Evolutionary conservation across 116 monocot genomes (phyloP).

Genomic region (Zostera marina): DNA sequence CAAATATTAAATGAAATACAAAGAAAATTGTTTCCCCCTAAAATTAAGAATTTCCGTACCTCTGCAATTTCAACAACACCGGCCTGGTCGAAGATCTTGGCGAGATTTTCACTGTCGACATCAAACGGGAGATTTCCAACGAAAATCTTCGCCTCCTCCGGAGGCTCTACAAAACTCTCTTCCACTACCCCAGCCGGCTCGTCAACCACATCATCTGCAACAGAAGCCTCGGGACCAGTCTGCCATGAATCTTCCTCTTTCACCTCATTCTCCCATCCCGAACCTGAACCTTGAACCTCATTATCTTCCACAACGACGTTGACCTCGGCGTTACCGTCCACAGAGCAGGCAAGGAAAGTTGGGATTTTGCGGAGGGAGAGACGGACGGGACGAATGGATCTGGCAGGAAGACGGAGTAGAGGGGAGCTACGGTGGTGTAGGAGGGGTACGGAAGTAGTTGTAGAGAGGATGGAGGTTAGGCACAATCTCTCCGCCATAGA

Average conservation of each 20-base stretch:
- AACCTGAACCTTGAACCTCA: neutral
- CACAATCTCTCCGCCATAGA: conserved; percentile 1
- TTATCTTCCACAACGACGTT: neutral
- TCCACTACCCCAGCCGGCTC: neutral
- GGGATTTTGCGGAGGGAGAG: conserved; percentile 2
- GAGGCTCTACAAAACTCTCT: neutral
- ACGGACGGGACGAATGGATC: neutral
- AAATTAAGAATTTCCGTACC: neutral
- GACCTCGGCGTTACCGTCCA: neutral
- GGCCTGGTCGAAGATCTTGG: neutral
- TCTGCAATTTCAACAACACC: conserved; percentile 5
- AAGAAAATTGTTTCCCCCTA: too few relatives aligned
- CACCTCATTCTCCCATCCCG: conserved; percentile 1
- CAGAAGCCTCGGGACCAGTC: conserved; percentile 5
- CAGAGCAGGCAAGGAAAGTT: neutral
- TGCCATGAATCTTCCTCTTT: conserved; percentile 1
- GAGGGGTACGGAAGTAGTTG: neutral
- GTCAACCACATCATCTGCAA: neutral
- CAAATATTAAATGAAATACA: too few relatives aligned
- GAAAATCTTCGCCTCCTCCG: conserved; percentile 5
- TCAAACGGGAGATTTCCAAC: conserved; percentile 8
- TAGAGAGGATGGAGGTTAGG: conserved; percentile 2
- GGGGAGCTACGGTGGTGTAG: neutral
- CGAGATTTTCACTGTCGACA: conserved; percentile 2
- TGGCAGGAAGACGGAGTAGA: neutral